Base-by-base conservation (phyloP, 305 asterid genomes). In the Caryopteris hybrid region DNA sequence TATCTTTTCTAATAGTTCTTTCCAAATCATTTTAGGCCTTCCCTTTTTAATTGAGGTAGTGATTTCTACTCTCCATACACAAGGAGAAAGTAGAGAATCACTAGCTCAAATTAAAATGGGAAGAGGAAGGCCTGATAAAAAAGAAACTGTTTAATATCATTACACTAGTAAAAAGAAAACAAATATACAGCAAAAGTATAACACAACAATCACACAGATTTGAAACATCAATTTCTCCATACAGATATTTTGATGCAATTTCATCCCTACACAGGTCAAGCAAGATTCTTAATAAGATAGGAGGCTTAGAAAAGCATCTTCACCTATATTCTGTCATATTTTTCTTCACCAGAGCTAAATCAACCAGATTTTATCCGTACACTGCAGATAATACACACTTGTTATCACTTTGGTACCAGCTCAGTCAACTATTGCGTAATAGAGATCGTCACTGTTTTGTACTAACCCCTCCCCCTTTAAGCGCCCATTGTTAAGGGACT, bases 331-430 rank as follows among this genome's bases (percentile, higher is more conserved):
- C 29, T 59, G 74, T 58, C 57, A 39, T 16, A 61, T 18, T 50
- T 68, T 62, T 38, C 70, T 48, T 42, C 29, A 39, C 17, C 20
- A 63, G 48, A 20, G 51, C 65, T 59, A 52, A 39, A 57, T 13
- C 68, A 50, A 72, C 75, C 66, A 63, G 64, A 72, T 41, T 31
- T 53, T 31, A 54, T 29, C 48, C 54, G n/a, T 64, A 63, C 21
- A 14, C 48, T 14, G 42, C 34, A 29, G 59, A 47, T 20, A 69
- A 8, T n/a, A 33, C 42, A 55, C 73, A 69, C 68, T 34, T 38
- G 64, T 53, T 52, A 34, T 72, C 57, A 21, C n/a, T 31, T 36
- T 7, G 12, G 0, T 34, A 56, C 57, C 50, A 66, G 56, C 51
- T 46, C 13, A 38, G 45, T 56, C 27, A 50, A 20, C 56, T 52